A percentile compares a stretch with the other conserved stretches of the same genome.
These are phyloP conservation scores for Podila epicladia DNA, from an alignment of 192 early-diverging fungal genomes.

Conservation along the genomic window DNA sequence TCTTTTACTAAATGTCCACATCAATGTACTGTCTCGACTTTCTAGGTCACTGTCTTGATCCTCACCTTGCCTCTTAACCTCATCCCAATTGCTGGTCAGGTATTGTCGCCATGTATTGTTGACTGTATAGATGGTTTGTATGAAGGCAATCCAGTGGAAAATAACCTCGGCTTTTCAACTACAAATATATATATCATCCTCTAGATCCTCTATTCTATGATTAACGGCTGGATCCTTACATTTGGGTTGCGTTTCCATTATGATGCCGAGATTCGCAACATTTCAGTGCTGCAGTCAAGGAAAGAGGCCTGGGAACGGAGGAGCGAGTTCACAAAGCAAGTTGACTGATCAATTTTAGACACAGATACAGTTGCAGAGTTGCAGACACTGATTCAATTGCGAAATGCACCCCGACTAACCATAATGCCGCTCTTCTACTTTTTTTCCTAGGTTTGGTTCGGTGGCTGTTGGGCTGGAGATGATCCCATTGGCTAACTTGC, in stretches of 20 bases:
- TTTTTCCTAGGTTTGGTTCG: constrained; percentile 50
- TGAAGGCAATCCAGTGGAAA: too few relatives aligned
- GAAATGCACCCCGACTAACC: too few relatives aligned
- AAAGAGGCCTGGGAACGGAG: constrained; percentile 54
- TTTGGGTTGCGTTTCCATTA: constrained; percentile 64
- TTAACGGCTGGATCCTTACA: constrained; percentile 64
- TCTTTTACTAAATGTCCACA: too few relatives aligned
- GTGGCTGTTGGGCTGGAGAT: constrained; percentile 66
- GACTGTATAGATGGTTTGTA: too few relatives aligned
- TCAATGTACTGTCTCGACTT: neutral
- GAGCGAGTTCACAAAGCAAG: constrained; percentile 35
- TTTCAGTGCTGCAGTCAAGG: constrained; percentile 53
- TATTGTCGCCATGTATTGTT: constrained; percentile 9
- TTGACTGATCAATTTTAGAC: neutral
- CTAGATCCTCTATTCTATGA: constrained; percentile 45
- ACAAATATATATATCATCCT: constrained; percentile 41
- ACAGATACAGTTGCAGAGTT: too few relatives aligned
- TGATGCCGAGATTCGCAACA: constrained; percentile 62
- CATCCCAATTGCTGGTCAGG: constrained; percentile 33
- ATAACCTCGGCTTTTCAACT: too few relatives aligned
- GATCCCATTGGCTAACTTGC: constrained; percentile 64
- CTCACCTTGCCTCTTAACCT: constrained; percentile 34
- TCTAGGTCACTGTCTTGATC: constrained; percentile 32
- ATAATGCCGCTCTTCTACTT: neutral
- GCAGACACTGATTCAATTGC: too few relatives aligned